Percentiles rank a stretch among this genome's conserved stretches.
Evolutionary conservation across 2,329 filamentous ascomycete genomes (phyloP).

Genomic region (Pezicula radicicola): DNA sequence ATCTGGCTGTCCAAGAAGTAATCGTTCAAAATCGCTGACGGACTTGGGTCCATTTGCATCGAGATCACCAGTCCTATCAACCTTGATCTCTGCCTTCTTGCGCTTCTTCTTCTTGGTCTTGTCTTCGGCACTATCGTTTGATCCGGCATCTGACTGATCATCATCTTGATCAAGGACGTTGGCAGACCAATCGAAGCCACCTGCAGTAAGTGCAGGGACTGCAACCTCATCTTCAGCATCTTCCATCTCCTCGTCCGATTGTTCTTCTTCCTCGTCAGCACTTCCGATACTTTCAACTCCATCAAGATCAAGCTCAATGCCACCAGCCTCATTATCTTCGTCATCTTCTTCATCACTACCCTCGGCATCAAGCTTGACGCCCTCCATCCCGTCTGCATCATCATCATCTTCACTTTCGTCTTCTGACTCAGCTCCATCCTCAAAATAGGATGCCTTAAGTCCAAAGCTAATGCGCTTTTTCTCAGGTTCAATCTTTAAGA

Average conservation of each 20-base stretch:
- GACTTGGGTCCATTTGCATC: constrained; percentile 87
- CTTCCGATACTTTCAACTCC: constrained; percentile 39
- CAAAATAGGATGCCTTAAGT: constrained; percentile 89
- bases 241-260: constrained; percentile 28
- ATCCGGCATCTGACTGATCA: constrained; percentile 38
- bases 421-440: constrained; percentile 51
- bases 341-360: constrained; percentile 32
- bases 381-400: constrained; percentile 39
- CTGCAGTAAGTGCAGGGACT: constrained; percentile 59
- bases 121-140: constrained; percentile 36
- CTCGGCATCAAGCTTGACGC: constrained; percentile 31
- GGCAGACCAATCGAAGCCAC: constrained; percentile 86
- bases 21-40: constrained; percentile 87
- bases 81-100: constrained; percentile 72
- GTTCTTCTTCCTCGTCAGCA: constrained; percentile 20
- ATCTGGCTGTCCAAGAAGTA: constrained; percentile 88
- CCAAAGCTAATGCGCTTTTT: constrained; percentile 84
- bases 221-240: constrained; percentile 24
- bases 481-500: constrained; percentile 72
- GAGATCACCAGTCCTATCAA: constrained; percentile 89
- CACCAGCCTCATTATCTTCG: constrained; percentile 36
- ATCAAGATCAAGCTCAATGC: constrained; percentile 29
- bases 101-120: constrained; percentile 68
- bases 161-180: constrained; percentile 56
- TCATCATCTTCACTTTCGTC: constrained; percentile 45